A percentile compares a stretch with the other conserved stretches of the same genome.
phyloP scores from a whole-genome alignment of 495 filamentous ascomycete genomes.

The Glonium stellatum region DNA sequence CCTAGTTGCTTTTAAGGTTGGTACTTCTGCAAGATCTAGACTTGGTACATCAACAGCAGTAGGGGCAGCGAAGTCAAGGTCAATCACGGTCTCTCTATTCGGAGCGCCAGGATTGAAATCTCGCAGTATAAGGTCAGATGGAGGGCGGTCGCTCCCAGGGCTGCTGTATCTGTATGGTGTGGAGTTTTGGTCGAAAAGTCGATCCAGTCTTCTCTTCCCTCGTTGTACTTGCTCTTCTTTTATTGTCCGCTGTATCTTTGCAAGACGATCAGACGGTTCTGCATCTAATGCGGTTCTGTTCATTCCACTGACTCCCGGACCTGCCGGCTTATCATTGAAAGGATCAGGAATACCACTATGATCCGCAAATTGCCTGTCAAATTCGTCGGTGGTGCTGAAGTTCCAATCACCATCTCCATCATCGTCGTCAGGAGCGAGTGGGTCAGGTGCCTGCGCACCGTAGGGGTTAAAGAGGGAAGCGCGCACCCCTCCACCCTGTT shows the following conservation, averaged over 20 bases:
- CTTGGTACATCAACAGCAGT: slow-evolving; percentile 48
- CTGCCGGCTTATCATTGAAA: slow-evolving; percentile 9
- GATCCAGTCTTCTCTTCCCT: slow-evolving; percentile 24
- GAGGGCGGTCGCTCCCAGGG: slow-evolving; percentile 17
- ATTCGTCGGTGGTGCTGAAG: slow-evolving; percentile 80
- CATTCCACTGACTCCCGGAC: slow-evolving; percentile 16
- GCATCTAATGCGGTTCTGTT: slow-evolving; percentile 22
- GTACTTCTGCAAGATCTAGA: slow-evolving; percentile 27
- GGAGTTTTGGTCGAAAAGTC: slow-evolving; percentile 33
- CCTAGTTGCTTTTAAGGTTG: slow-evolving; percentile 47
- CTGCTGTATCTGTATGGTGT: slow-evolving; percentile 19
- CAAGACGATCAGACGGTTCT: slow-evolving; percentile 19
- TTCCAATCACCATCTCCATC: slow-evolving; percentile 77
- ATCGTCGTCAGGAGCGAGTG: slow-evolving; percentile 30
- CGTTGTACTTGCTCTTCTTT: slow-evolving; percentile 27
- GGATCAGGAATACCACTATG: slow-evolving; percentile 14
- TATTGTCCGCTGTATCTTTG: slow-evolving; percentile 23
- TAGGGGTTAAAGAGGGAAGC: slow-evolving; percentile 71
- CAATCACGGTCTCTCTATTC: slow-evolving; percentile 37
- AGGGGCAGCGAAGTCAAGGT: slow-evolving; percentile 48
- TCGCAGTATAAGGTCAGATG: slow-evolving; percentile 34
- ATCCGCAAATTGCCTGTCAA: slow-evolving; percentile 48
- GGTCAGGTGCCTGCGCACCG: slow-evolving; percentile 62
- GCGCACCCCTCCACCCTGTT: slow-evolving; percentile 72
- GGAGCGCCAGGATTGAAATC: slow-evolving; percentile 29